phyloP scores from a whole-genome alignment of 768 basidiomycete genomes.

The Pholiota microspora region DNA sequence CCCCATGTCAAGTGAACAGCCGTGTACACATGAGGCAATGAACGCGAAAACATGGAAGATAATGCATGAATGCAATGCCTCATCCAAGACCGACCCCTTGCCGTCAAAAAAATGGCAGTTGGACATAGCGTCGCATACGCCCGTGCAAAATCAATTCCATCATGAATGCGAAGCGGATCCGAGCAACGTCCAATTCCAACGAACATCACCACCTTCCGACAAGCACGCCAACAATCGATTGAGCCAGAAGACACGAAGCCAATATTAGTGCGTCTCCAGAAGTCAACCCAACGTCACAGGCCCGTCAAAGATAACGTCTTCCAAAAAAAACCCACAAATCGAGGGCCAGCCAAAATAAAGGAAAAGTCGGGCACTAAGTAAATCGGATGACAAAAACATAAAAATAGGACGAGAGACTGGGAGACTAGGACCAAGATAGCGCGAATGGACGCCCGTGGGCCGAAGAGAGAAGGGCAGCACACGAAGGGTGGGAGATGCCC shows the following conservation, averaged over 20 bases:
- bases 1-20: not conserved
- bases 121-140: not conserved
- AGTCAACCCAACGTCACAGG: not conserved
- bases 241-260: not conserved
- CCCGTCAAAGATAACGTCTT: not conserved
- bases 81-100: too few relatives aligned
- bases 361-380: too few relatives aligned
- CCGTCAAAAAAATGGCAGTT: not conserved
- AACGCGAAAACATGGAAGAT: not conserved
- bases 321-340: not conserved
- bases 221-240: not conserved
- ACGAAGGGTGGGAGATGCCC: not conserved
- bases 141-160: not conserved
- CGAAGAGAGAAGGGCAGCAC: not conserved
- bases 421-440: not conserved
- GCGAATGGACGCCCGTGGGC: not conserved
- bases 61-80: not conserved
- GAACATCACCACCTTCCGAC: not conserved
- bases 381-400: not conserved
- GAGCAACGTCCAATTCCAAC: not conserved
- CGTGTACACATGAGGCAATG: not conserved
- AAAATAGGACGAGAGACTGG: too few relatives aligned
- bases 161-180: not conserved
- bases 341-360: too few relatives aligned
- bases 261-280: not conserved